Evolutionary conservation across 2,329 filamentous ascomycete genomes (phyloP), one percentile per base, ranked within the genome.

Genomic region (Phoma sp.): DNA sequence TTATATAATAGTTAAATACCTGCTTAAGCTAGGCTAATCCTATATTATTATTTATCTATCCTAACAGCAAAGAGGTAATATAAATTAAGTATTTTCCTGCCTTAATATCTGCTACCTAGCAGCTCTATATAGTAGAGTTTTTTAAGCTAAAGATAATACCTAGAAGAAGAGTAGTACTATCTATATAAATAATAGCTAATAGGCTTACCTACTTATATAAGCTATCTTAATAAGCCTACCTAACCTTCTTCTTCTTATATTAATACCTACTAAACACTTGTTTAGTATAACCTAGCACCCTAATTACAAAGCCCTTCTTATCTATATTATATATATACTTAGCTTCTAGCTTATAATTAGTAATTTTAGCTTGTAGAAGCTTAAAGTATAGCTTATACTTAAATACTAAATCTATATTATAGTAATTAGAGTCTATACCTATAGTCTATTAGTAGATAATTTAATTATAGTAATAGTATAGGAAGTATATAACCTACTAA

Each of bases 401-500:
- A 18, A 9, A 18, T 10, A 9, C 12, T 6, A 21, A 39, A 49
- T 71, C 55, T 52, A 57, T 62, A 37, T 59, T 57, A n/a, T 67
- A 34, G 14, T 60, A 43, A 40, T 38, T 47, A 12, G 21, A 20
- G 36, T 69, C 60, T 10, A 67, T 56, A 26, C 43, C 29, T 25
- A 53, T 43, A 15, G 59, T 48, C 51, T 49, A 65, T 51, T 52
- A 4, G 12, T 45, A 57, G 20, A 40, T 48, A 18, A 67, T 49
- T 14, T 47, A n/a, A 21, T 50, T 23, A 4, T 42, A 7, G 43
- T 63, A 40, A 18, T 56, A 53, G 12, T 51, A 18, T 15, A 59
- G 17, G 37, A 64, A 67, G 42, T 53, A 48, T 21, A 26, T 30
- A 45, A 56, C 56, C 64, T 38, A 67, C 47, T 52, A 57, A 32